These are phyloP conservation scores for Fraxinus ornus DNA, from an alignment of 305 asterid genomes.

Conservation along the genomic window DNA sequence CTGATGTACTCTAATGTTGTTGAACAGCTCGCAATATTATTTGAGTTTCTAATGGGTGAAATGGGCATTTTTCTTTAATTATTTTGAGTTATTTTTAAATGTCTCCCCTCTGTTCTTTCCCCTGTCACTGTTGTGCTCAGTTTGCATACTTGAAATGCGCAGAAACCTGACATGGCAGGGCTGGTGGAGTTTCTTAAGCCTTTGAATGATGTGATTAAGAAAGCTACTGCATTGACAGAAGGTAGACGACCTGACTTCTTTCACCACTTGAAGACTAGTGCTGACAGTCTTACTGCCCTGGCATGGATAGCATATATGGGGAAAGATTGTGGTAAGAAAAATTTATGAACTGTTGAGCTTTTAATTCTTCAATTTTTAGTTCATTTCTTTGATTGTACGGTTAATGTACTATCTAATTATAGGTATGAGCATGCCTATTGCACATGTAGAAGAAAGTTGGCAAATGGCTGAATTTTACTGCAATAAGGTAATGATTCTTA, in stretches of 20 bases:
- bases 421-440: conserved; percentile 98
- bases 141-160: conserved; percentile 29
- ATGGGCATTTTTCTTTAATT: background rate
- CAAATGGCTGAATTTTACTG: conserved; percentile 95
- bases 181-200: conserved; percentile 83
- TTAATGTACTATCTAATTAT: conserved; percentile 21
- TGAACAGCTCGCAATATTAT: background rate
- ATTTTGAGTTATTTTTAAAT: background rate
- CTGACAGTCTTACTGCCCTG: conserved; percentile 81
- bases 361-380: background rate
- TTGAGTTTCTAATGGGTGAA: background rate
- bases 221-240: conserved; percentile 75
- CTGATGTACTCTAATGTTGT: conserved; percentile 15
- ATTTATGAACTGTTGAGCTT: background rate
- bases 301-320: conserved; percentile 96
- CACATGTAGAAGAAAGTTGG: conserved; percentile 98
- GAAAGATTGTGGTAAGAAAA: conserved; percentile 76
- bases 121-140: conserved; percentile 14
- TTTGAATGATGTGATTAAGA: conserved; percentile 62
- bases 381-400: background rate
- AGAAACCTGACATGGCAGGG: conserved; percentile 88
- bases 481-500: conserved; percentile 60
- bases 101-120: background rate
- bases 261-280: conserved; percentile 88
- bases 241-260: conserved; percentile 78